phyloP scores from a whole-genome alignment of 768 basidiomycete genomes.

The Amanita rubescens region DNA sequence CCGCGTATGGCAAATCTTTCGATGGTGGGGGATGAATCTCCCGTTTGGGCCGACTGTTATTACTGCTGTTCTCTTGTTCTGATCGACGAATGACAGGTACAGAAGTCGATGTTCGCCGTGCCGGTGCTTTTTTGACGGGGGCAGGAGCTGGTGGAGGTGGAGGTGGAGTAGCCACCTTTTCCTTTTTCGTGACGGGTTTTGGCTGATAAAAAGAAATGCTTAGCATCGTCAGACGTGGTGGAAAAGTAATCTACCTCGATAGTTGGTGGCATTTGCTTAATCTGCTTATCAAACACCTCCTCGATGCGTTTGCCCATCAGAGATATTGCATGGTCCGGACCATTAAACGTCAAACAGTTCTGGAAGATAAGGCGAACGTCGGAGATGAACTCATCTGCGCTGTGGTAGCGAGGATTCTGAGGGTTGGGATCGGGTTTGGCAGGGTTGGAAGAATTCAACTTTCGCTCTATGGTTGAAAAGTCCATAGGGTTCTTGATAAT shows the following conservation, averaged over 20 bases:
- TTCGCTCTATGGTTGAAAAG: conserved; percentile 84
- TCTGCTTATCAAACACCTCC: conserved; percentile 80
- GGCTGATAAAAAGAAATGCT: conserved; percentile 18
- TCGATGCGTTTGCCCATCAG: conserved; percentile 78
- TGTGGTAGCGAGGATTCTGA: conserved; percentile 68
- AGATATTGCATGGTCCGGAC: conserved; percentile 76
- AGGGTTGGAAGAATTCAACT: conserved; percentile 74
- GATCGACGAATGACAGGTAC: conserved; percentile 80
- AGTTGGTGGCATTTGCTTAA: conserved; percentile 73
- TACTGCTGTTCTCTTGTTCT: conserved; percentile 43
- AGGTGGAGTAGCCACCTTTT: conserved; percentile 42
- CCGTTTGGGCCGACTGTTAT: conserved; percentile 82
- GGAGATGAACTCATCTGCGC: conserved; percentile 69
- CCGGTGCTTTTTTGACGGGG: conserved; percentile 38
- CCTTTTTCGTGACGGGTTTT: conserved; percentile 38
- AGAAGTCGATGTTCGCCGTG: conserved; percentile 71
- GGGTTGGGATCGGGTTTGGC: conserved; percentile 64
- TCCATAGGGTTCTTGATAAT: conserved; percentile 95
- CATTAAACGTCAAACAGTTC: conserved; percentile 91
- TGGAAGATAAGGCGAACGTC: conserved; percentile 87
- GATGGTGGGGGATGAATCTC: conserved; percentile 96
- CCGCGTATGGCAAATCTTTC: conserved; percentile 82
- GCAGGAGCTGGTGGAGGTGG: conserved; percentile 33
- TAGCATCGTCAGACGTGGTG: background rate
- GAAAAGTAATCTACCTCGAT: conserved; percentile 52